A percentile compares a stretch with the other conserved stretches of the same genome.
These are phyloP conservation scores for Scedosporium dehoogii DNA, from an alignment of 2,329 filamentous ascomycete species.

Conservation along the genomic window DNA sequence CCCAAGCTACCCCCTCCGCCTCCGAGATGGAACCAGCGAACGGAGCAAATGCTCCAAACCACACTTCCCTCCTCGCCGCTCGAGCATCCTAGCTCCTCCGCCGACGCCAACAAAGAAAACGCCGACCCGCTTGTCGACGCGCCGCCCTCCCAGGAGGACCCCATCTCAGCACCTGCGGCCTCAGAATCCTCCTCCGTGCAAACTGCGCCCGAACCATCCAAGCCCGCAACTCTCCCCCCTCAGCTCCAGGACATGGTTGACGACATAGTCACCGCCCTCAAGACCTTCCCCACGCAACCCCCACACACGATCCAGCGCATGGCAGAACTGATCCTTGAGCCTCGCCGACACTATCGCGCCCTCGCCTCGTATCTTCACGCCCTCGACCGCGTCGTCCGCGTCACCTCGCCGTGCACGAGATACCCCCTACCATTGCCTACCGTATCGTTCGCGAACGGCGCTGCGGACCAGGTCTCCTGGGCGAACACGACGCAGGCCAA, in stretches of 20 bases:
- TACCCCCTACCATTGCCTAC: conserved; percentile 69
- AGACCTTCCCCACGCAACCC: conserved; percentile 62
- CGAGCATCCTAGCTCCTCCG: conserved; percentile 37
- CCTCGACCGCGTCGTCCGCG: conserved; percentile 79
- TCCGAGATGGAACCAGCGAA: conserved; percentile 24
- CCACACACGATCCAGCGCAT: conserved; percentile 91
- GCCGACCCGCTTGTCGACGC: conserved; percentile 31
- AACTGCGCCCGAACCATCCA: conserved; percentile 20
- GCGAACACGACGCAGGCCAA: conserved; percentile 34
- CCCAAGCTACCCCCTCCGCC: conserved; percentile 44
- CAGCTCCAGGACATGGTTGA: conserved; percentile 53
- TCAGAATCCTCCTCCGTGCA: conserved; percentile 23
- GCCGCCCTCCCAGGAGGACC: conserved; percentile 19
- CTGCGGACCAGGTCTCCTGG: conserved; percentile 41
- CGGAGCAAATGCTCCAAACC: conserved; percentile 30
- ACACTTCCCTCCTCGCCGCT: conserved; percentile 34
- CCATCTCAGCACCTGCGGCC: conserved; percentile 21
- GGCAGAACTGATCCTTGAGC: conserved; percentile 71
- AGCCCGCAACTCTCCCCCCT: conserved; percentile 45
- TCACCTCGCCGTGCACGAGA: conserved; percentile 68
- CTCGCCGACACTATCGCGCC: conserved; percentile 69
- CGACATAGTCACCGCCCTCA: conserved; percentile 52
- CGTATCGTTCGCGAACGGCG: conserved; percentile 51
- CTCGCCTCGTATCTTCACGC: conserved; percentile 82
- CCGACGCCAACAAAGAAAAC: conserved; percentile 62